Evolutionary conservation across 2,329 filamentous ascomycete species (phyloP).

Genomic region (Parastagonospora nodorum): DNA sequence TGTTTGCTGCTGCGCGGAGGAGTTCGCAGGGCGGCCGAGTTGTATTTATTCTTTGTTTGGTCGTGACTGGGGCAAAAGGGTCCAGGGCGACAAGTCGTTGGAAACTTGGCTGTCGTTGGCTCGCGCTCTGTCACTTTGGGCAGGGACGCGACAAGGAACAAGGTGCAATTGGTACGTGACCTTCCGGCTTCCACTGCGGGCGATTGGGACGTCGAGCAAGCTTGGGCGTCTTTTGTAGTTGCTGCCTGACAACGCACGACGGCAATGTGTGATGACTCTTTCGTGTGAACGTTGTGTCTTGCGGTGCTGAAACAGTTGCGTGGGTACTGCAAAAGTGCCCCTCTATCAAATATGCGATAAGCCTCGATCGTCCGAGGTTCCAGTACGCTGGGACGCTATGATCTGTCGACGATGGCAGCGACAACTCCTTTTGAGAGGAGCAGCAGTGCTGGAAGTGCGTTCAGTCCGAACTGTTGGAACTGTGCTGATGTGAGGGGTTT

Average conservation of each 20-base stretch:
- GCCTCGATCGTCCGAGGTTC: constrained; percentile 41
- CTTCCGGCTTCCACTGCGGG: constrained; percentile 26
- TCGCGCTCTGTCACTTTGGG: constrained; percentile 16
- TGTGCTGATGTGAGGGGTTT: constrained; percentile 10
- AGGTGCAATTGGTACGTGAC: constrained; percentile 22
- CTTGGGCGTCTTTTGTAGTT: constrained; percentile 24
- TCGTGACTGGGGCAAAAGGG: constrained; percentile 24
- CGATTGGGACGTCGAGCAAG: constrained; percentile 40
- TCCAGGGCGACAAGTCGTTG: constrained; percentile 23
- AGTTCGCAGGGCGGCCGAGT: constrained; percentile 10
- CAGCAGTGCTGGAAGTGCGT: background rate
- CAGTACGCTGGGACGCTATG: constrained; percentile 22
- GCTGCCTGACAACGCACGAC: constrained; percentile 39
- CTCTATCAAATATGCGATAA: constrained; percentile 38
- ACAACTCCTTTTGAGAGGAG: background rate
- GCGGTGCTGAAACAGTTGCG: constrained; percentile 10
- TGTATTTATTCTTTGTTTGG: constrained; percentile 39
- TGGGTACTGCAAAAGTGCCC: constrained; percentile 21
- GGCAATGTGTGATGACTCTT: constrained; percentile 3
- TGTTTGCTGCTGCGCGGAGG: constrained; percentile 16
- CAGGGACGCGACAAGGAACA: constrained; percentile 37
- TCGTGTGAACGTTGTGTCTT: constrained; percentile 6
- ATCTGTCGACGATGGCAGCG: constrained; percentile 6
- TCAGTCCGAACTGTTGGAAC: background rate
- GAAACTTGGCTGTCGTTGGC: constrained; percentile 25